Base-by-base conservation (phyloP, 192 early-diverging fungal species). In the Kappamyces sp. region DNA sequence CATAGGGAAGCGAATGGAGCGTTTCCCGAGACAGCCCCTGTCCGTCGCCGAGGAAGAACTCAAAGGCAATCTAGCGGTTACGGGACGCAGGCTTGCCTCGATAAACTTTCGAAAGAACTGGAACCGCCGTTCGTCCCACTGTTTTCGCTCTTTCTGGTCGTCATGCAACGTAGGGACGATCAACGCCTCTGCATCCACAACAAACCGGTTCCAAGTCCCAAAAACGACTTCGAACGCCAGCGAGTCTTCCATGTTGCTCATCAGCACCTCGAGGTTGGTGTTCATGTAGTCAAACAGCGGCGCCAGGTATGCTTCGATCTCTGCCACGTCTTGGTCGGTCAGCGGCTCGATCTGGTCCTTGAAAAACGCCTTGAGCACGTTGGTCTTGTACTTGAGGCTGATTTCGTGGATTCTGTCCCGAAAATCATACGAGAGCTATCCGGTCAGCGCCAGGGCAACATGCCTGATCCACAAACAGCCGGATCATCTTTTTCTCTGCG, bases 251-350 rank as follows among this genome's bases (percentile, higher is more conserved):
- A 63, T 58, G n/a, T 48, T 31, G 5, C 55, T 55, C 10, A 53
- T 66, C 49, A 73, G 46, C 6, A 69, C 61, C 42, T 73, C 67
- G 5, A 73, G 44, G 58, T 73, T 73, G 40, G 54, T 60, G 49
- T 73, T 58, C 10, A 73, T 35, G 53, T 65, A 68, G 12, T 40
- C 36, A 49, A 68, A 49, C 10, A 73, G 12, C 5, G 58, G 40
- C 2, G 55, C 47, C 12, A 73, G 55, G 46, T 74, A 48, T 7
- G 39, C 15, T n/a, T 69, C 66, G 5, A 65, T 57, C 3, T 47
- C 55, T 4, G 43, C 58, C 2, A 38, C 37, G 6, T 54, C 60
- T 6, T 50, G 3, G 35, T 5, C 8, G 4, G 60, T 51, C 37
- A 52, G 42, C 2, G 48, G 3, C 5, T 51, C 7, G 3, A 34